A percentile compares a stretch with the other conserved stretches of the same genome.
phyloP scores from a whole-genome alignment of 495 filamentous ascomycete genomes.

The Aspergillus hancockii region DNA sequence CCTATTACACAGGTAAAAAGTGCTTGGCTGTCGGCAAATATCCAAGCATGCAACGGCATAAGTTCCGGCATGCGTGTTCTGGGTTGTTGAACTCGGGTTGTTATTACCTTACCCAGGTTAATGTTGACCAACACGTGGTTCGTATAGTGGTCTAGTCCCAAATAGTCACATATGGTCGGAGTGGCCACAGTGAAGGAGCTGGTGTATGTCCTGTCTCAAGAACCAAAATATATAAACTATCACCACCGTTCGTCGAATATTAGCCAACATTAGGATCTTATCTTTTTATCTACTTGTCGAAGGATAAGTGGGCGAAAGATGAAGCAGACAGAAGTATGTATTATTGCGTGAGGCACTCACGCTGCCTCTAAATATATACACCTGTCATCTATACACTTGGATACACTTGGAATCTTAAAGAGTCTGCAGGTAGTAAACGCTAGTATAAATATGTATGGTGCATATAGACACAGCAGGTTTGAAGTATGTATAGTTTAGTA shows the following conservation, averaged over 20 bases:
- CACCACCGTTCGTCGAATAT: too few relatives aligned
- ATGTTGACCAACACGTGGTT: too few relatives aligned
- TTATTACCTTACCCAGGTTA: too few relatives aligned
- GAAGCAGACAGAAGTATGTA: background rate
- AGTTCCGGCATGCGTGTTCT: background rate
- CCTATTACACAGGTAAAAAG: background rate
- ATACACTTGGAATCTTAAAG: background rate
- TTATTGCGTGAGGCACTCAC: background rate
- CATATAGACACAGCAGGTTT: background rate
- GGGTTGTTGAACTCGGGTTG: too few relatives aligned
- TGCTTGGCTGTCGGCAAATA: background rate
- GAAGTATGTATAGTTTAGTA: background rate
- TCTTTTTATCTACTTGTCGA: too few relatives aligned
- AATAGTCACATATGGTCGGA: too few relatives aligned
- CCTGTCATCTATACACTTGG: background rate
- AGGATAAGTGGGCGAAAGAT: too few relatives aligned
- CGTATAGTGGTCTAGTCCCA: too few relatives aligned
- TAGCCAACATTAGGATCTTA: too few relatives aligned
- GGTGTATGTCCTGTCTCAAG: too few relatives aligned
- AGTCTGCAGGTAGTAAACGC: background rate
- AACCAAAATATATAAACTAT: too few relatives aligned
- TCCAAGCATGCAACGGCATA: background rate
- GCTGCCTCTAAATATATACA: background rate
- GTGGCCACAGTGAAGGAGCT: too few relatives aligned
- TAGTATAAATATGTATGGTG: conserved; percentile 1